Evolutionary conservation across 768 basidiomycete species (phyloP), one percentile per base, ranked within the genome.

Genomic region (Leccinum boreale): DNA sequence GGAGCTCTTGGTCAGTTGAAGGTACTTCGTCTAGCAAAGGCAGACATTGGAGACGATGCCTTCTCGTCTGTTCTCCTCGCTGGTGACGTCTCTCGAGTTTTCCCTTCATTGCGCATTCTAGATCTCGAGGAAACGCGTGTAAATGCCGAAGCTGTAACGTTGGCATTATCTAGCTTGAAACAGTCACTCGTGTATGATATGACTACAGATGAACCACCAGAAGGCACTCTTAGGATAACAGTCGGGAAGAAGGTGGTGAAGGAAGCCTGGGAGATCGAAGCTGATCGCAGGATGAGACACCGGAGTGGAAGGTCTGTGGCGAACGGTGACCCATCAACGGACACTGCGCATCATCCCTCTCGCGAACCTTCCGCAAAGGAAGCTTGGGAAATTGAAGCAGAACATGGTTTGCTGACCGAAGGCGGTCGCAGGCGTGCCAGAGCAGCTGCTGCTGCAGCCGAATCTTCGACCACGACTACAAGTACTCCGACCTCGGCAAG

Each of bases 201-300:
- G 28, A 81, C 83, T 1, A 72, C 74, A 15, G 81, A 84, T 31
- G 80, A 83, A 44, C 82, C 83, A 8, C 75, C 77, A 3, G 74
- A 75, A 39, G 86, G 85, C 17, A 74, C 80, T 0, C 65, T 81
- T 3, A 78, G 79, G 50, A 74, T 92, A 19, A 74, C 85, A 17
- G 77, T 90, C 2, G 92, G 90, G 15, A 90, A 90, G 74, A 79
- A 78, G 62, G 74, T 90, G 24, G 65, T 88, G 56, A 85, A 84
- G 66, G 91, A 93, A 70, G 71, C 81, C 31, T 92, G 91, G 91
- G 92, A 93, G 67, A 61, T 93, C 12, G 90, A 90, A 67, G 75
- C 84, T 17, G 90, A 93, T 65, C 74, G 77, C 50, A 77, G 80
- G 48, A 64, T 75, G 4, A 81, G 78, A 55, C 69, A 69, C n/a